These are phyloP conservation scores for Globisporangium nunn DNA, from an alignment of 352 stramenopile genomes.

Conservation along the genomic window DNA sequence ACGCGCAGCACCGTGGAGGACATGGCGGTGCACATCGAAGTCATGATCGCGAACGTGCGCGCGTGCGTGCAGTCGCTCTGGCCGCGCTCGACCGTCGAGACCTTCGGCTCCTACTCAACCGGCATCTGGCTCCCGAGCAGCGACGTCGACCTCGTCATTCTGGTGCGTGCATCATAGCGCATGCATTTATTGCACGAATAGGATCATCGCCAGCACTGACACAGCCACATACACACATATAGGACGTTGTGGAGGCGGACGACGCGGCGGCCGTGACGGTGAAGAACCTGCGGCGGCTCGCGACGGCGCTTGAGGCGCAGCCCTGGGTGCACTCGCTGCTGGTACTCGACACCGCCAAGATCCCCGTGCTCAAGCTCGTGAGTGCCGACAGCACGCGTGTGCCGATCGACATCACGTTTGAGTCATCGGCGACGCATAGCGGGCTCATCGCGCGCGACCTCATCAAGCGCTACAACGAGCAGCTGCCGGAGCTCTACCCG, in stretches of 20 bases:
- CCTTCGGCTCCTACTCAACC: constrained; percentile 82
- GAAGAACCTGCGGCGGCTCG: constrained; percentile 51
- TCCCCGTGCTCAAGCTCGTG: constrained; percentile 79
- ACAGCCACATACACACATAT: too few species aligned
- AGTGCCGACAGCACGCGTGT: constrained; percentile 58
- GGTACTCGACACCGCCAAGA: constrained; percentile 76
- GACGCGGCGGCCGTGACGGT: constrained; percentile 43
- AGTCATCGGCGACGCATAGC: constrained; percentile 75
- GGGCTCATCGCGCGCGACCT: constrained; percentile 77
- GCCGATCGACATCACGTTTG: constrained; percentile 83
- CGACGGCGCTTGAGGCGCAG: constrained; percentile 46
- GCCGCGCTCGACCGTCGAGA: constrained; percentile 69
- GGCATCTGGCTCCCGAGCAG: constrained; percentile 84
- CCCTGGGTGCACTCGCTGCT: constrained; percentile 79
- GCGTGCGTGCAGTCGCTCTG: constrained; percentile 61
- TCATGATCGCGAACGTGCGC: constrained; percentile 76
- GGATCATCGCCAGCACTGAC: too few species aligned
- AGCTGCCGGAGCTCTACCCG: constrained; percentile 84
- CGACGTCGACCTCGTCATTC: constrained; percentile 80
- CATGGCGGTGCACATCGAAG: constrained; percentile 79
- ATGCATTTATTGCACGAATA: too few species aligned
- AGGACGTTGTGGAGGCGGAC: constrained; percentile 59
- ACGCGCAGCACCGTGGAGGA: constrained; percentile 59
- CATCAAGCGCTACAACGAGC: constrained; percentile 77
- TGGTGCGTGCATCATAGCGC: constrained; percentile 21